phyloP scores from a whole-genome alignment of 2,329 filamentous ascomycete species.

The Tolypocladium sp. region DNA sequence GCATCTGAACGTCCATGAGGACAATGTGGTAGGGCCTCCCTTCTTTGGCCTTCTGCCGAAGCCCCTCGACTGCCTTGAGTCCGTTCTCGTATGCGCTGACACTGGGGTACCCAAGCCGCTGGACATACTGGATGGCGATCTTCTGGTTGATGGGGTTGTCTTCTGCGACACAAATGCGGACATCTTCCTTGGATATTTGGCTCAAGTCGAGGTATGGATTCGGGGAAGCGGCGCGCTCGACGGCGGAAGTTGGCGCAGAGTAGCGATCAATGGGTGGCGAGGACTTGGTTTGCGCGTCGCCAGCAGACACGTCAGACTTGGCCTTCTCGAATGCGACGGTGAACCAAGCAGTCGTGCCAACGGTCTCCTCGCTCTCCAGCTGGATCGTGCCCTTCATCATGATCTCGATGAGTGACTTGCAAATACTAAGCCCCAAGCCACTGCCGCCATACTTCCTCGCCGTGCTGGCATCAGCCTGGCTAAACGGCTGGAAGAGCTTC shows the following conservation, averaged over 20 bases:
- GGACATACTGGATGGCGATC: conserved; percentile 86
- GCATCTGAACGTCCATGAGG: conserved; percentile 97
- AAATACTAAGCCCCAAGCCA: conserved; percentile 84
- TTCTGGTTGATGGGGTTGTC: conserved; percentile 93
- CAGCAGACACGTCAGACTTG: conserved; percentile 47
- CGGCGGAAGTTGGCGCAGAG: conserved; percentile 15
- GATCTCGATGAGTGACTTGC: conserved; percentile 86
- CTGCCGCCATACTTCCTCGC: conserved; percentile 88
- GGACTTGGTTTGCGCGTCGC: conserved; percentile 36
- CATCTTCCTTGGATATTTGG: conserved; percentile 62
- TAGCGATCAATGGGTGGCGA: conserved; percentile 27
- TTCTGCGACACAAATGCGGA: conserved; percentile 88
- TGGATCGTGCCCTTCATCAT: conserved; percentile 83
- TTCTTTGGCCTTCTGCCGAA: conserved; percentile 63
- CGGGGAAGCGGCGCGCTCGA: conserved; percentile 28
- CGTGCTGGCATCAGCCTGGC: conserved; percentile 84
- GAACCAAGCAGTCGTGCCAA: conserved; percentile 68
- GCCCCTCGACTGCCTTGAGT: conserved; percentile 74
- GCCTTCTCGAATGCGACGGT: conserved; percentile 81
- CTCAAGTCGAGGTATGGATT: conserved; percentile 57
- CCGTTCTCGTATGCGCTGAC: conserved; percentile 90
- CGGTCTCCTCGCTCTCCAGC: conserved; percentile 65
- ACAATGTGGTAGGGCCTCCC: conserved; percentile 79
- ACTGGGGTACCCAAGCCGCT: conserved; percentile 69
- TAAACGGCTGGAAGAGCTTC: conserved; percentile 87